phyloP scores from a whole-genome alignment of 441 rosid genomes.

The Mallotus repandus region DNA sequence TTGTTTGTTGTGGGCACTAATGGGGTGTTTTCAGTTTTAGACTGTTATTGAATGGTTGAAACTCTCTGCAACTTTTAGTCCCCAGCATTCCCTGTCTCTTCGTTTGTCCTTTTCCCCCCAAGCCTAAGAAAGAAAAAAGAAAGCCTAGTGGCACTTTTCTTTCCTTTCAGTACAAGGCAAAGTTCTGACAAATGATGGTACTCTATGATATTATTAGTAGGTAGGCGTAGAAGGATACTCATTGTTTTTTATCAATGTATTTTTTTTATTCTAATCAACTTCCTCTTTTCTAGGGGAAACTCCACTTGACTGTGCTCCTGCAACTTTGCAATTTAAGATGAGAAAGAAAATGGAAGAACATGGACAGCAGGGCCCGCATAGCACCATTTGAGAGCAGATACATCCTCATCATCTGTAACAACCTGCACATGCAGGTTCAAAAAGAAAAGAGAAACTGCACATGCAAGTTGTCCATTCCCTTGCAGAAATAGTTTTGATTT shows the following conservation, averaged over 20 bases:
- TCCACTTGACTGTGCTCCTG: conserved; percentile 88
- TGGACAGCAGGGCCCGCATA: conserved; percentile 20
- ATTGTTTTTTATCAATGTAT: too few relatives aligned
- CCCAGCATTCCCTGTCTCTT: background rate
- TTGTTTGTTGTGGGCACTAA: conserved; percentile 3
- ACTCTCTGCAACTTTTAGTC: background rate
- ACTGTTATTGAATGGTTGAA: background rate
- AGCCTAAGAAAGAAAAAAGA: background rate
- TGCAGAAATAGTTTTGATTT: conserved; percentile 4
- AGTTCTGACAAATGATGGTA: background rate
- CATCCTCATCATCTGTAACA: background rate
- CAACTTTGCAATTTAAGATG: conserved; percentile 88
- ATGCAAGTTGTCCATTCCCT: conserved; percentile 20
- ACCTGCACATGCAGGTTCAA: conserved; percentile 16
- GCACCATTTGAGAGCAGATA: conserved; percentile 13
- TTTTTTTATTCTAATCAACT: background rate
- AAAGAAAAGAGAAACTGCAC: background rate
- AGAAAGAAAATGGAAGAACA: conserved; percentile 51
- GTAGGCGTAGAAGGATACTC: too few relatives aligned
- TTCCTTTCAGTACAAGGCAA: background rate
- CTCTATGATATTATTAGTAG: too few relatives aligned
- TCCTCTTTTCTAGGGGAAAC: conserved; percentile 62
- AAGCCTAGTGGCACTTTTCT: background rate
- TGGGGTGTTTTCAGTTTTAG: background rate
- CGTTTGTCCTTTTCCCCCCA: background rate